These are phyloP conservation scores for Batkoa obscura DNA, from an alignment of 371 early-diverging fungal species.

Conservation along the genomic window DNA sequence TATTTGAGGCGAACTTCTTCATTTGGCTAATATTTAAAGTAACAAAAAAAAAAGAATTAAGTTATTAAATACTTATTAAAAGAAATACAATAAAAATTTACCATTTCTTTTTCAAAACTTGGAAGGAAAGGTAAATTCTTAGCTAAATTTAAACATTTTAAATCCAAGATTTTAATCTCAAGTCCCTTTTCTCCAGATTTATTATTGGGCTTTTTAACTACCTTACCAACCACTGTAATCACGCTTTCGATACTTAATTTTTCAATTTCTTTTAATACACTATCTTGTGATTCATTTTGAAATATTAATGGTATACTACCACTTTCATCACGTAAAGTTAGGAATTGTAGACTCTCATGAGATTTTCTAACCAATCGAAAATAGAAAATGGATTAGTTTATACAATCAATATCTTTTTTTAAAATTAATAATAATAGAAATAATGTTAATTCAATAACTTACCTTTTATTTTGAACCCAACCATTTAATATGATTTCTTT, in stretches of 20 bases:
- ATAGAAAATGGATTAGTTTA: too few species aligned
- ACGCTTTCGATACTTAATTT: slow-evolving; percentile 38
- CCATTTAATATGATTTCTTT: neutral
- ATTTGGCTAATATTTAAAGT: slow-evolving; percentile 54
- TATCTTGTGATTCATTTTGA: slow-evolving; percentile 17
- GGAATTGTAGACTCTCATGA: slow-evolving; percentile 37
- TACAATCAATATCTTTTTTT: neutral
- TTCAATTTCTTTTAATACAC: slow-evolving; percentile 6
- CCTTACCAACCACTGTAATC: slow-evolving; percentile 36
- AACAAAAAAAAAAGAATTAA: too few species aligned
- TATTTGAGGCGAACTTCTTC: slow-evolving; percentile 63
- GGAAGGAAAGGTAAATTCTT: neutral
- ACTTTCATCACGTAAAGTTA: slow-evolving; percentile 43
- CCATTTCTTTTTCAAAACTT: neutral
- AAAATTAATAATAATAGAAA: neutral
- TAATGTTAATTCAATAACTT: neutral
- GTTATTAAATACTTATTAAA: too few species aligned
- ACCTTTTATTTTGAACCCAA: neutral
- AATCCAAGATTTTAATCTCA: neutral
- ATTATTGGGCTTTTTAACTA: slow-evolving; percentile 28
- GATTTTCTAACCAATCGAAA: slow-evolving; percentile 32
- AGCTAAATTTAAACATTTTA: neutral
- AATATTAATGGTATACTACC: slow-evolving; percentile 35
- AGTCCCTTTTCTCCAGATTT: slow-evolving; percentile 10
- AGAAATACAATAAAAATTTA: neutral